Base-by-base conservation (phyloP, 2,329 filamentous ascomycete genomes). In the Ascochyta rabiei region DNA sequence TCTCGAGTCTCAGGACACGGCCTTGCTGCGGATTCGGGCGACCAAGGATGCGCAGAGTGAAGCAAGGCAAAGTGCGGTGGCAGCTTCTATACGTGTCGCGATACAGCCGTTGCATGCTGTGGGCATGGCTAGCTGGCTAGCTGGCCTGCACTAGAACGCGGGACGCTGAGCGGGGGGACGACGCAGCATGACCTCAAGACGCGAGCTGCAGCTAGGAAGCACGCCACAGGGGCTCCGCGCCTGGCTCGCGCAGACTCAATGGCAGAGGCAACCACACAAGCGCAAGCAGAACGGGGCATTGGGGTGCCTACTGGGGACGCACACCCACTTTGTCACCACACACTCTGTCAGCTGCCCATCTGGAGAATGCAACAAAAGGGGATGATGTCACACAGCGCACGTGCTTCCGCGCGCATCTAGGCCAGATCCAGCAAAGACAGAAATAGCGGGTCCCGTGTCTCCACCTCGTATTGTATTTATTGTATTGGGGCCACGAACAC, bases 71-170 rank as follows among this genome's bases (percentile, higher is more conserved):
- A 35, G 46, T 49, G 46, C 46, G 45, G 41, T 55, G 46, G 52
- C 41, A 49, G 46, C 41, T n/a, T 46, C 46, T 46, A 50, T 50
- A 55, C 52, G 52, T 55, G 52, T 55, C 46, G 46, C 42, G 31
- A 42, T 43, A 38, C 18, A 46, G 50, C 41, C 18, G 35, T 47
- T 19, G 46, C 52, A 50, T 50, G 37, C 24, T 55, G 49, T 49
- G 52, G 51, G 39, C 33, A 43, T 41, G 10, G 21, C 31, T 13
- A 23, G 43, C 28, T 41, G 10, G 21, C 31, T 13, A 23, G 43
- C 28, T 45, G 41, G 41, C 49, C 16, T 26, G 41, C 45, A 38
- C 52, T 55, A 55, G 26, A 28, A 49, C 23, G 31, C 46, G 52
- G 46, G 45, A 49, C 41, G 23, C 2, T 38, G 16, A 24, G 40